Base-by-base conservation (phyloP, 805 yeast genomes). In the Cyberlindnera subsufficiens region DNA sequence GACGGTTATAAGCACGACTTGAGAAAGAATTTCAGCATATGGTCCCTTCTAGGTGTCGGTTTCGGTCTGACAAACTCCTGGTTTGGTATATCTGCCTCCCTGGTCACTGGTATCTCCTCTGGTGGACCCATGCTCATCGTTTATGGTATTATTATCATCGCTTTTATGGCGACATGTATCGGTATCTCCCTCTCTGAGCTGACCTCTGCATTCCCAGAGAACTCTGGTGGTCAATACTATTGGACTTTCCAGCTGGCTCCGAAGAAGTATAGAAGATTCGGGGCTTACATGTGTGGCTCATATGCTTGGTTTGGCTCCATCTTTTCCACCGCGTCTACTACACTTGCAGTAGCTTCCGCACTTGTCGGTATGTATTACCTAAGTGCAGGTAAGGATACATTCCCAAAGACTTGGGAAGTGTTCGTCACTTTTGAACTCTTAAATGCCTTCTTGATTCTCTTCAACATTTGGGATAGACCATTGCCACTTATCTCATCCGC, bases 51-150 rank as follows among this genome's bases (percentile, higher is more conserved):
- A 32, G 82, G 82, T 40, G 76, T 77, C 30, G 81, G 81, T 9
- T 78, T 77, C 49, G 81, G 82, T 13, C 58, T 78, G 34, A 77
- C 82, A 14, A 77, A 76, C 54, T 75, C 81, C 1, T 78, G 83
- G 82, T 71, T 72, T 45, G 82, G 82, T 42, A 71, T 78, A 18
- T 70, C 80, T 11, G 78, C 81, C 4, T 68, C 80, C 2, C 63
- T 77, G 47, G 67, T 72, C 32, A 67, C 79, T 5, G 80, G 82
- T 50, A 73, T 78, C 30, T 61, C 69, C 17, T 67, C 77, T 39
- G 82, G 83, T 49, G 82, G 83, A 4, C 82, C 82, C 17, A 63
- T 76, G 66, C 55, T 74, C 51, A 72, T 77, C 44, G 67, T 77
- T 16, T 78, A 77, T 50, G 83, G 84, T 37, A 70, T 77, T 42